phyloP scores from a whole-genome alignment of 495 filamentous ascomycete species.

The Xylaria cubensis region DNA sequence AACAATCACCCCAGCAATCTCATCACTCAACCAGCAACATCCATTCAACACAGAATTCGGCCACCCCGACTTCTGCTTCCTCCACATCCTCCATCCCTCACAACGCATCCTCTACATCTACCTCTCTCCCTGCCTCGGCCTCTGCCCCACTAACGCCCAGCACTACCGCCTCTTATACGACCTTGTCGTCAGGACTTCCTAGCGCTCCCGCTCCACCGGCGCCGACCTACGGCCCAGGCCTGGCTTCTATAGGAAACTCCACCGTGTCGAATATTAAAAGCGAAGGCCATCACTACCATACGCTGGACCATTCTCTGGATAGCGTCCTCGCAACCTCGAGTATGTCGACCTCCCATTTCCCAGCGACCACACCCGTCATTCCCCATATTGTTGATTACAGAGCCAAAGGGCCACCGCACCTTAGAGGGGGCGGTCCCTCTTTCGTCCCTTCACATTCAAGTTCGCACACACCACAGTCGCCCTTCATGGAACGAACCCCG shows the following conservation, averaged over 20 bases:
- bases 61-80: conserved; percentile 27
- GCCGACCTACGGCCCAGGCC: conserved; percentile 33
- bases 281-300: conserved; percentile 71
- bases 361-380: conserved; percentile 39
- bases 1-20: conserved; percentile 30
- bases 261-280: conserved; percentile 62
- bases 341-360: conserved; percentile 49
- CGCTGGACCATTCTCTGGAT: conserved; percentile 80
- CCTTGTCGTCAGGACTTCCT: conserved; percentile 39
- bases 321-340: conserved; percentile 45
- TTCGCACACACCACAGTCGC: conserved; percentile 36
- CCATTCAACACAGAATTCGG: conserved; percentile 23
- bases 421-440: conserved; percentile 51
- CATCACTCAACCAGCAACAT: conserved; percentile 16
- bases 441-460: conserved; percentile 36
- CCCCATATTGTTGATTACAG: conserved; percentile 36
- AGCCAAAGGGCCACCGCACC: conserved; percentile 44
- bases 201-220: conserved; percentile 35
- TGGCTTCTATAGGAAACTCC: conserved; percentile 50
- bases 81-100: conserved; percentile 44
- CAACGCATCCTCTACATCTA: conserved; percentile 56
- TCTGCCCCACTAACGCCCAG: conserved; percentile 39
- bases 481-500: conserved; percentile 44
- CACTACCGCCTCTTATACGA: conserved; percentile 33
- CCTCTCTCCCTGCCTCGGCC: conserved; percentile 53